Percentiles rank a stretch among this genome's conserved stretches.
phyloP scores from a whole-genome alignment of 371 early-diverging fungal genomes.

The Basidiobolus heterosporus region DNA sequence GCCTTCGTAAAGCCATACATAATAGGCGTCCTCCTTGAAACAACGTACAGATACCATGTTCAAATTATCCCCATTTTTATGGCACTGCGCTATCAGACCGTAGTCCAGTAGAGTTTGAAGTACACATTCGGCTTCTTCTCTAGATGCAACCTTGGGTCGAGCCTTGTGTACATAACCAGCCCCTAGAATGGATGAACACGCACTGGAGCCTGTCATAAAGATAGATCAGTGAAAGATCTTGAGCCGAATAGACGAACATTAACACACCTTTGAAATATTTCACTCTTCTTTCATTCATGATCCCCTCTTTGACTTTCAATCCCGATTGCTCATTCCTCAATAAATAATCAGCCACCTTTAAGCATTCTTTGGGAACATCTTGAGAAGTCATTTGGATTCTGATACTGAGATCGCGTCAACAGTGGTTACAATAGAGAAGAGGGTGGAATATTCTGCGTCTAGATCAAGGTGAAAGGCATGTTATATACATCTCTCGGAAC shows the following conservation, averaged over 20 bases:
- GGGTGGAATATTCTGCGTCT: too few species aligned
- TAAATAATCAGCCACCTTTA: conserved; percentile 37
- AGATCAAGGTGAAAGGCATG: too few species aligned
- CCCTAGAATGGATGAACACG: neutral
- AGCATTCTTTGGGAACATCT: too few species aligned
- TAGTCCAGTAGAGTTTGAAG: neutral
- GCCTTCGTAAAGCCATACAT: conserved; percentile 92
- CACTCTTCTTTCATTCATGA: conserved; percentile 77
- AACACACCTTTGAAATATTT: conserved; percentile 77
- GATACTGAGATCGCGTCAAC: too few species aligned
- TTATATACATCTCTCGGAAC: too few species aligned
- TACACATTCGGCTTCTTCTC: conserved; percentile 2
- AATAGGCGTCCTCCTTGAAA: conserved; percentile 65
- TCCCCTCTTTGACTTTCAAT: conserved; percentile 65
- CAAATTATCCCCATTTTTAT: neutral
- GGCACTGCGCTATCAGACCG: neutral
- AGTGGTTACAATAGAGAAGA: too few species aligned
- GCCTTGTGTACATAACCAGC: neutral
- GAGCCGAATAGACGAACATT: neutral
- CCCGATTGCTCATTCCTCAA: conserved; percentile 40
- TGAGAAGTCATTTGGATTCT: too few species aligned
- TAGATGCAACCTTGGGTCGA: neutral
- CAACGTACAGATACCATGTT: neutral
- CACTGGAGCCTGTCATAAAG: neutral
- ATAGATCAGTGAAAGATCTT: too few species aligned